Evolutionary conservation across 108 stramenopile species (phyloP).

Genomic region (Skeletonema tropicum): DNA sequence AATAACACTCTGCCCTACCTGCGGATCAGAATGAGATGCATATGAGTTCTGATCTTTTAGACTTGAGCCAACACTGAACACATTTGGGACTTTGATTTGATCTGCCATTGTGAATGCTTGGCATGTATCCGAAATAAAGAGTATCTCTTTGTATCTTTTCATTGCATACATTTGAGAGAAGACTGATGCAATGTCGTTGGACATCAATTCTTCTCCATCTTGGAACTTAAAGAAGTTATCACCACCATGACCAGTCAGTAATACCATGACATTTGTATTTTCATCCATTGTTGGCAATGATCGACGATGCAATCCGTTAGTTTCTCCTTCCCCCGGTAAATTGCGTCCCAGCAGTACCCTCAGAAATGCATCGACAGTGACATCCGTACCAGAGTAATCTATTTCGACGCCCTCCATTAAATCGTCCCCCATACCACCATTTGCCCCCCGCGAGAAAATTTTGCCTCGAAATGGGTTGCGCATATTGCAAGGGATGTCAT

Average conservation of each 20-base stretch:
- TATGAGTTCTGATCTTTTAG: conserved; percentile 69
- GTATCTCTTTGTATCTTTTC: conserved; percentile 63
- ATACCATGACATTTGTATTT: conserved; percentile 80
- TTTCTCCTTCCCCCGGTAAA: conserved; percentile 32
- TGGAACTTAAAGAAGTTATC: conserved; percentile 97
- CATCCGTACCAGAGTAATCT: conserved; percentile 95
- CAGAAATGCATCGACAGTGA: conserved; percentile 92
- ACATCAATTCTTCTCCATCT: conserved; percentile 92
- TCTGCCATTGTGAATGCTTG: conserved; percentile 91
- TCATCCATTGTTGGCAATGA: conserved; percentile 45
- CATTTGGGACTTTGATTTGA: conserved; percentile 58
- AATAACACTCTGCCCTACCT: conserved; percentile 58
- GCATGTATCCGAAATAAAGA: conserved; percentile 94
- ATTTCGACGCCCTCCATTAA: conserved; percentile 75
- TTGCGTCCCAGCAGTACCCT: conserved; percentile 68
- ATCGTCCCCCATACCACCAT: conserved; percentile 59
- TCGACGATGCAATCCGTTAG: conserved; percentile 25
- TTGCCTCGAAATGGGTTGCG: conserved; percentile 72
- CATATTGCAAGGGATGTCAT: conserved; percentile 82
- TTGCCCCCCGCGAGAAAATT: conserved; percentile 57
- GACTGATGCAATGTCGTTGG: conserved; percentile 71
- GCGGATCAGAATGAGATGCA: conserved; percentile 55
- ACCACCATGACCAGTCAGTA: conserved; percentile 96
- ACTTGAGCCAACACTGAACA: conserved; percentile 77
- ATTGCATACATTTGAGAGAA: conserved; percentile 72